Evolutionary conservation across 1,284 basidiomycete genomes (phyloP).

Genomic region (Cryptococcus maquisensis): DNA sequence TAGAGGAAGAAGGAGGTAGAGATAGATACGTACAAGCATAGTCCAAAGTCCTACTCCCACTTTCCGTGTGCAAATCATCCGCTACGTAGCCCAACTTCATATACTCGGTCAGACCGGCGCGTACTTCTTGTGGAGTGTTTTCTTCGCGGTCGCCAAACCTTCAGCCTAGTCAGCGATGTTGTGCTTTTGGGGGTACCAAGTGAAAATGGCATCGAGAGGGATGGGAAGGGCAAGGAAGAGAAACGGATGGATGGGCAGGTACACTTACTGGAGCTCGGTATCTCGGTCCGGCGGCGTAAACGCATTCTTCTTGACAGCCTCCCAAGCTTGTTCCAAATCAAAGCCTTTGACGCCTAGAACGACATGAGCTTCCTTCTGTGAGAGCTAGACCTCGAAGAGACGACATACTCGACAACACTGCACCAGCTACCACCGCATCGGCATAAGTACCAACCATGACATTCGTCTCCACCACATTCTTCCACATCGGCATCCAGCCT

Average conservation of each 20-base stretch:
- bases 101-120: constrained; percentile 71
- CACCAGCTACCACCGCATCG: constrained; percentile 74
- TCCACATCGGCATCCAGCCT: constrained; percentile 87
- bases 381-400: background rate
- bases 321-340: constrained; percentile 63
- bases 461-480: constrained; percentile 65
- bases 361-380: background rate
- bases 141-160: constrained; percentile 73
- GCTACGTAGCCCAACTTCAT: constrained; percentile 69
- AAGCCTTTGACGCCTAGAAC: constrained; percentile 52
- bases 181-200: too few species aligned
- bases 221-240: background rate
- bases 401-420: constrained; percentile 54
- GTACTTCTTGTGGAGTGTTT: constrained; percentile 74
- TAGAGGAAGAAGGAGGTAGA: too few species aligned
- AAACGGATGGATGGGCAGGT: background rate
- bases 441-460: constrained; percentile 68
- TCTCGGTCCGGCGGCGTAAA: constrained; percentile 60
- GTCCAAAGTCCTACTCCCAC: constrained; percentile 69
- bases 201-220: background rate
- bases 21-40: constrained; percentile 62
- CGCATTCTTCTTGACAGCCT: constrained; percentile 71
- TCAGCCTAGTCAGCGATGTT: background rate
- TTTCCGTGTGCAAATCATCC: constrained; percentile 71
- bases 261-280: constrained; percentile 54